Evolutionary conservation across 1,284 basidiomycete genomes (phyloP).

Genomic region (Marasmius oreades): DNA sequence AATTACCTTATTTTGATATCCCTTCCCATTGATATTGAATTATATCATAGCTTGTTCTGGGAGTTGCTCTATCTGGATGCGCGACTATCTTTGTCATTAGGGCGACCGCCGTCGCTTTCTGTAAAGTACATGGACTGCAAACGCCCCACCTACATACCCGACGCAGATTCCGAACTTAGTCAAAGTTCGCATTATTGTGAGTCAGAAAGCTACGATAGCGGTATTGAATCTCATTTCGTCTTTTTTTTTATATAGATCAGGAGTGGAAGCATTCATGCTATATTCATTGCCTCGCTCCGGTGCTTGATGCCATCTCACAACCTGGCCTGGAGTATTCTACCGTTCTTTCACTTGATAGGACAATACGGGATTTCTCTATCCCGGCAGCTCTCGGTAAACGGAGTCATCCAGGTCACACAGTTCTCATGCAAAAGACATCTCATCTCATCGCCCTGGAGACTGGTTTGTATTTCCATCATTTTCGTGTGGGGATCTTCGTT

Average conservation of each 20-base stretch:
- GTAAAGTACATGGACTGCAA: constrained; percentile 39
- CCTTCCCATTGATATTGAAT: neutral
- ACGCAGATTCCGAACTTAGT: constrained; percentile 28
- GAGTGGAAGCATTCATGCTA: constrained; percentile 64
- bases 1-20: neutral
- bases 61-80: constrained; percentile 43
- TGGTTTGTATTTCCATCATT: constrained; percentile 34
- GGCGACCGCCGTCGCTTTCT: constrained; percentile 41
- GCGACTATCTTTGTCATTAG: constrained; percentile 41
- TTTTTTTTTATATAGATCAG: constrained; percentile 35
- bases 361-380: constrained; percentile 54
- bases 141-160: constrained; percentile 37
- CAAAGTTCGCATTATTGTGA: constrained; percentile 37
- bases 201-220: constrained; percentile 13
- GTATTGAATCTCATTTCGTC: no score
- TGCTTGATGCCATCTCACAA: constrained; percentile 56
- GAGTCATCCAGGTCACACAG: constrained; percentile 33
- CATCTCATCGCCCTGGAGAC: constrained; percentile 54
- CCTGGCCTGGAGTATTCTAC: constrained; percentile 47
- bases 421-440: constrained; percentile 55
- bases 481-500: constrained; percentile 3
- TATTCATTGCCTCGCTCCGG: constrained; percentile 49
- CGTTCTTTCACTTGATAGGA: constrained; percentile 54
- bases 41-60: constrained; percentile 33
- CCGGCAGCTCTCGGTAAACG: constrained; percentile 40